Percentiles rank a stretch among this genome's conserved stretches.
phyloP scores from a whole-genome alignment of 106 monocot genomes.

The Amphibolis antarctica region DNA sequence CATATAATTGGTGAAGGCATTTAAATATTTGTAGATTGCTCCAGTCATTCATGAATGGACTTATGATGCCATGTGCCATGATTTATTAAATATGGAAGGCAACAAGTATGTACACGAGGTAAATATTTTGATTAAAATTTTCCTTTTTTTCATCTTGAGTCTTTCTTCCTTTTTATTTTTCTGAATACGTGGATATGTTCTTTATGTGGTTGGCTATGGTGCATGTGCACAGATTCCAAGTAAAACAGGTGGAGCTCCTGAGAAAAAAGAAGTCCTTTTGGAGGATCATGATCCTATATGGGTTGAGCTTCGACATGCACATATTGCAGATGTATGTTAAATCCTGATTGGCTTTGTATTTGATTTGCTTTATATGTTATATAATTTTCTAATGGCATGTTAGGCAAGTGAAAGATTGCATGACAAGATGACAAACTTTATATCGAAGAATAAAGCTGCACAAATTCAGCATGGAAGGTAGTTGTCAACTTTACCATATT shows the following conservation, averaged over 20 bases:
- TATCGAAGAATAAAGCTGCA: slow-evolving; percentile 95
- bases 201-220: neutral
- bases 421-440: slow-evolving; percentile 92
- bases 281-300: slow-evolving; percentile 99
- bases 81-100: slow-evolving; percentile 88
- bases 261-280: slow-evolving; percentile 95
- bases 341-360: slow-evolving; percentile 5
- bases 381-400: neutral
- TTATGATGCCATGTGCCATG: slow-evolving; percentile 99
- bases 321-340: slow-evolving; percentile 81
- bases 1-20: neutral
- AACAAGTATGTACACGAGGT: slow-evolving; percentile 96
- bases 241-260: slow-evolving; percentile 54
- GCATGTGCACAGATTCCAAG: slow-evolving; percentile 38
- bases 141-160: neutral
- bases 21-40: slow-evolving; percentile 50
- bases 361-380: neutral
- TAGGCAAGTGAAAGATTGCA: slow-evolving; percentile 97
- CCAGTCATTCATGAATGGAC: slow-evolving; percentile 99
- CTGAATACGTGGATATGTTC: neutral
- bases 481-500: neutral
- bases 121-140: neutral
- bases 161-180: neutral
- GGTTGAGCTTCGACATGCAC: slow-evolving; percentile 93
- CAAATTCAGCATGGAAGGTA: slow-evolving; percentile 80